Evolutionary conservation across 371 early-diverging fungal species (phyloP).

Genomic region (Apophysomyces elegans): DNA sequence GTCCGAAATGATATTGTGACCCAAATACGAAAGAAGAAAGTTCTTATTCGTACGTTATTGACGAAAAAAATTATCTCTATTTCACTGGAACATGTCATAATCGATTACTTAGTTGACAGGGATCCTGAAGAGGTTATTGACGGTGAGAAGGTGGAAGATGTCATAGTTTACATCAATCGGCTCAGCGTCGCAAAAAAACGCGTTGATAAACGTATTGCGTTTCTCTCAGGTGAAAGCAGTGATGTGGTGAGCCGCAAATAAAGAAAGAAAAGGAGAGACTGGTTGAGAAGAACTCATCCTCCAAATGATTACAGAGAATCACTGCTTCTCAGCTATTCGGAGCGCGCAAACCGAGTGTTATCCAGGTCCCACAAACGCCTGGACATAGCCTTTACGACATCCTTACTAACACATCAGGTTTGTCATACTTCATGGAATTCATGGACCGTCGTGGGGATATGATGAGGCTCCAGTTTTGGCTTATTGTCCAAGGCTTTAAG

Average conservation of each 20-base stretch:
- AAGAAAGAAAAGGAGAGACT: conserved; percentile 21
- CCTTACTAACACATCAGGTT: conserved; percentile 65
- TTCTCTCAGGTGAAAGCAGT: conserved; percentile 60
- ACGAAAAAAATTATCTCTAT: background rate
- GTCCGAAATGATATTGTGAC: conserved; percentile 75
- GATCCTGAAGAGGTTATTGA: conserved; percentile 77
- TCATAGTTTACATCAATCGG: conserved; percentile 72
- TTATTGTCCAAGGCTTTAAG: conserved; percentile 73
- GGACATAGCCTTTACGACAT: conserved; percentile 53
- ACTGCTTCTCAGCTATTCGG: conserved; percentile 29
- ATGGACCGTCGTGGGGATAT: conserved; percentile 75
- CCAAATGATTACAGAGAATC: background rate
- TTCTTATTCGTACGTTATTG: conserved; percentile 46
- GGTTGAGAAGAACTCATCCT: background rate
- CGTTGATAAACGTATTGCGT: conserved; percentile 75
- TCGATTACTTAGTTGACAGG: conserved; percentile 51
- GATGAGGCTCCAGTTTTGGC: conserved; percentile 77
- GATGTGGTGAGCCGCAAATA: conserved; percentile 34
- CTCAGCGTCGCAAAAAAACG: conserved; percentile 74
- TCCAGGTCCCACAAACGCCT: conserved; percentile 10
- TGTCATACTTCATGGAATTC: conserved; percentile 84
- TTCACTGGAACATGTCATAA: background rate
- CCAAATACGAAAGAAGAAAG: conserved; percentile 75
- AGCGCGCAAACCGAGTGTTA: conserved; percentile 27
- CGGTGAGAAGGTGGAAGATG: conserved; percentile 80